Evolutionary conservation across 495 filamentous ascomycete genomes (phyloP).

Genomic region (Podospora anserina): DNA sequence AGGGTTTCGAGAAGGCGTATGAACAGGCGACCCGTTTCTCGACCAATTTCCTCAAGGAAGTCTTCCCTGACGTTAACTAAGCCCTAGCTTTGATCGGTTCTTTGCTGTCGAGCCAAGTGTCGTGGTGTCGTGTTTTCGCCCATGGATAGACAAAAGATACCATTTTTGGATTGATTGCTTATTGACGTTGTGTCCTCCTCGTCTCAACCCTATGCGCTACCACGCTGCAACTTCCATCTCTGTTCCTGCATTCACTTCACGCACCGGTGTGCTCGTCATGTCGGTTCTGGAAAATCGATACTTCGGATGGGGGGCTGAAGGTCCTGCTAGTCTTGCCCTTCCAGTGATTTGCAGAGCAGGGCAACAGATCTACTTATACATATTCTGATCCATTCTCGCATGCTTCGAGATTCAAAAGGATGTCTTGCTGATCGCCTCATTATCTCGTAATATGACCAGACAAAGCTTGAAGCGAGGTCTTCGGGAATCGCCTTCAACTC

Average conservation of each 20-base stretch:
- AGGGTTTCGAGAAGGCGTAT: slow-evolving; percentile 83
- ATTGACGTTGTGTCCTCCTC: background rate
- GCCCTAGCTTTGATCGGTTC: slow-evolving; percentile 8
- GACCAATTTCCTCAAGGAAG: slow-evolving; percentile 61
- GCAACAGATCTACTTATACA: slow-evolving; percentile 3
- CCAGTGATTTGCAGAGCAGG: slow-evolving; percentile 3
- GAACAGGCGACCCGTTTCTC: slow-evolving; percentile 80
- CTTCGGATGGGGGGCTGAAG: background rate
- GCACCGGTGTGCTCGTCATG: background rate
- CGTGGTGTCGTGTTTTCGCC: background rate
- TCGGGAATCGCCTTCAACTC: slow-evolving; percentile 3
- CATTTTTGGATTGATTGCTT: slow-evolving; percentile 1
- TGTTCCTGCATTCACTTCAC: background rate
- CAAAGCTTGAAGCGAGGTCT: background rate
- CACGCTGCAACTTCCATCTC: background rate
- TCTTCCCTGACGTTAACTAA: slow-evolving; percentile 41
- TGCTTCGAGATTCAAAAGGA: background rate
- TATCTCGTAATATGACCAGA: slow-evolving; percentile 5
- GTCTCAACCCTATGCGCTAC: background rate
- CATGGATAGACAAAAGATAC: slow-evolving; percentile 13
- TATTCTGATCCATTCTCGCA: background rate
- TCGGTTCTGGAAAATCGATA: background rate
- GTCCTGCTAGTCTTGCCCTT: background rate
- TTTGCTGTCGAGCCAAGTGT: background rate
- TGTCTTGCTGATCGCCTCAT: background rate